Evolutionary conservation across 2,329 filamentous ascomycete species (phyloP).

Genomic region (Ceratocystis diversiconidia): DNA sequence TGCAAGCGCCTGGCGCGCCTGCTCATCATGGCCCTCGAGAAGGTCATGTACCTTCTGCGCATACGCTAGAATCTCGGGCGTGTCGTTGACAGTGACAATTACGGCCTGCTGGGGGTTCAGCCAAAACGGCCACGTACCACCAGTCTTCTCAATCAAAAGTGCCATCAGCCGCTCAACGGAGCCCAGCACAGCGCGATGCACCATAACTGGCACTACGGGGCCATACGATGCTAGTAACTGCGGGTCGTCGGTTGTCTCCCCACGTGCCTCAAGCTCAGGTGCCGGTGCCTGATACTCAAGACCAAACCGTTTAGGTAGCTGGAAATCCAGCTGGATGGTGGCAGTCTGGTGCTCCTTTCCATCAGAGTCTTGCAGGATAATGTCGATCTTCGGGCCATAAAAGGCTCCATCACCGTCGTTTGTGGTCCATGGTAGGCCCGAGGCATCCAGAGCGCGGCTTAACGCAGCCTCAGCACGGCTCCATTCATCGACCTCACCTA

Average conservation of each 20-base stretch:
- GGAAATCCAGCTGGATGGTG: conserved; percentile 81
- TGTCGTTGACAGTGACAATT: conserved; percentile 57
- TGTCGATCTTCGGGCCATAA: conserved; percentile 85
- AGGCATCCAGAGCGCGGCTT: conserved; percentile 41
- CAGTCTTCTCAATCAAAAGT: conserved; percentile 68
- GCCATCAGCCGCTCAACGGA: conserved; percentile 77
- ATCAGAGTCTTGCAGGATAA: conserved; percentile 63
- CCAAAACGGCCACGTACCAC: conserved; percentile 77
- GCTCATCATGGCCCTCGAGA: conserved; percentile 28
- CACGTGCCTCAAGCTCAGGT: conserved; percentile 43
- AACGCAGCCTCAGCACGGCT: conserved; percentile 31
- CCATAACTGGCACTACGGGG: conserved; percentile 56
- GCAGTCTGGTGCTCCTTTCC: conserved; percentile 82
- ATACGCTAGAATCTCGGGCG: conserved; percentile 37
- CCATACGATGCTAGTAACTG: conserved; percentile 38
- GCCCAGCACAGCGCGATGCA: conserved; percentile 73
- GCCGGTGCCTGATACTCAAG: conserved; percentile 60
- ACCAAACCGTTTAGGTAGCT: conserved; percentile 68
- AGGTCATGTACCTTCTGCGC: conserved; percentile 35
- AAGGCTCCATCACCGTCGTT: conserved; percentile 79
- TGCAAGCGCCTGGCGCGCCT: conserved; percentile 19
- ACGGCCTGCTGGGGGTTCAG: conserved; percentile 66
- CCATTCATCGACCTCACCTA: conserved; percentile 57
- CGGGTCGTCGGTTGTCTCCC: conserved; percentile 36
- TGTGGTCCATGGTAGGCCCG: conserved; percentile 56